Evolutionary conservation across 1,284 basidiomycete genomes (phyloP).

Genomic region (Rhodotorula sp.): DNA sequence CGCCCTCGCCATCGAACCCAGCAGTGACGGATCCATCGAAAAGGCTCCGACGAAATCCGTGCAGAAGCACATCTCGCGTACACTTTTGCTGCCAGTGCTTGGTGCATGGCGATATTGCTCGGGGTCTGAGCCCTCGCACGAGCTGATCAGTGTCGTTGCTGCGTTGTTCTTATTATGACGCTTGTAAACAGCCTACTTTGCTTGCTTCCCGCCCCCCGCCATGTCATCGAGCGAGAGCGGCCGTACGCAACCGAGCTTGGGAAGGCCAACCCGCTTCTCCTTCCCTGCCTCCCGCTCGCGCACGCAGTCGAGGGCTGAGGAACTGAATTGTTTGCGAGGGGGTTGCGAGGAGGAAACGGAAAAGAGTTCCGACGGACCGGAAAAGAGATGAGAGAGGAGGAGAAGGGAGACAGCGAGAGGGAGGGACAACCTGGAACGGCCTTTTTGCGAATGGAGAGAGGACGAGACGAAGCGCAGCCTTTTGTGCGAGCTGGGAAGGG

Average conservation of each 20-base stretch:
- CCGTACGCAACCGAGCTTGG: background rate
- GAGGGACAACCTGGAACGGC: background rate
- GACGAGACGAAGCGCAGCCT: too few species aligned
- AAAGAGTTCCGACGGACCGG: background rate
- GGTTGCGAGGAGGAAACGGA: background rate
- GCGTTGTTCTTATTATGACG: too few species aligned
- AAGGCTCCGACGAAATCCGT: background rate
- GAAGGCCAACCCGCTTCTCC: background rate
- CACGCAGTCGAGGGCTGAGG: background rate
- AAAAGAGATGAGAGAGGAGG: too few species aligned
- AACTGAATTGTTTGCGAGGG: background rate
- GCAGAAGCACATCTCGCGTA: conserved; percentile 9
- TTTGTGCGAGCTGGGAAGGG: background rate
- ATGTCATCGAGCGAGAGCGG: too few species aligned
- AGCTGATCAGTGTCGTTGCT: background rate
- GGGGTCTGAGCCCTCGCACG: too few species aligned
- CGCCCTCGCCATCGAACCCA: conserved; percentile 46
- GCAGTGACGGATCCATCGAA: conserved; percentile 11
- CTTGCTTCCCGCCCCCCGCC: background rate
- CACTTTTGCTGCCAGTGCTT: conserved; percentile 14
- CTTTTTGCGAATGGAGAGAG: conserved; percentile 1
- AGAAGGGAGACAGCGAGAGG: too few species aligned
- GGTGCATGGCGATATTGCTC: background rate
- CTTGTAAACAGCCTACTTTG: background rate
- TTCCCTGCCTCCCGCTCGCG: background rate